Percentiles rank a stretch among this genome's conserved stretches.
These are phyloP conservation scores for Endocalyx cinctus DNA, from an alignment of 2,329 filamentous ascomycete genomes.

Conservation along the genomic window DNA sequence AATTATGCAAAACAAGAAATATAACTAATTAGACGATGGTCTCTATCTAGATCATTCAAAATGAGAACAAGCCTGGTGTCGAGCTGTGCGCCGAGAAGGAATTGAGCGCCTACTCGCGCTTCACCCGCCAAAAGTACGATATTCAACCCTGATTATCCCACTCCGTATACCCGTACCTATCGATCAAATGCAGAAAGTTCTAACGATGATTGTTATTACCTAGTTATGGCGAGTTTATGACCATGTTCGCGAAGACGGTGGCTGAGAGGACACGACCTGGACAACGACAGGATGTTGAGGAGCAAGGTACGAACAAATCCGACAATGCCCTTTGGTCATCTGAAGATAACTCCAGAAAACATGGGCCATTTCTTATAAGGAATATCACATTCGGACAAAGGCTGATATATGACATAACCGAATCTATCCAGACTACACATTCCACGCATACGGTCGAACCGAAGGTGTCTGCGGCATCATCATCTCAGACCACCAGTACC, in stretches of 20 bases:
- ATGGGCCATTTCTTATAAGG: too few relatives aligned
- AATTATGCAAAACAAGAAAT: too few relatives aligned
- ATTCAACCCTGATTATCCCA: too few relatives aligned
- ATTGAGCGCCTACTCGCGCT: conserved; percentile 72
- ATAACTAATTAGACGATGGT: too few relatives aligned
- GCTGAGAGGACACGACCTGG: conserved; percentile 80
- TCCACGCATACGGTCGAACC: conserved; percentile 73
- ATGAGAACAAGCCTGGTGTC: conserved; percentile 68
- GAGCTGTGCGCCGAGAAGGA: conserved; percentile 76
- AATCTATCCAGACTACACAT: conserved; percentile 65
- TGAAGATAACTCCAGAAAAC: too few relatives aligned
- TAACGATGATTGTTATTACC: conserved; percentile 8
- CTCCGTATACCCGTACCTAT: conserved; percentile 1
- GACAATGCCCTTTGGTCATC: too few relatives aligned
- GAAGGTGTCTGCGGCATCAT: conserved; percentile 73
- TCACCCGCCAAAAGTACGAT: conserved; percentile 65
- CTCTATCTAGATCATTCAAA: conserved; percentile 68
- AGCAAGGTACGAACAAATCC: conserved; percentile 56
- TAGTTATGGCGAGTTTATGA: conserved; percentile 65
- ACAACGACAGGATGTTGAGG: conserved; percentile 79
- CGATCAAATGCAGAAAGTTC: conserved; percentile 6
- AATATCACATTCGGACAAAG: too few relatives aligned
- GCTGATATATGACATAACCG: too few relatives aligned
- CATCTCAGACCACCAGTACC: conserved; percentile 73
- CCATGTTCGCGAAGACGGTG: conserved; percentile 79